Evolutionary conservation across 2,329 filamentous ascomycete species (phyloP).

Genomic region (Endocalyx cinctus): DNA sequence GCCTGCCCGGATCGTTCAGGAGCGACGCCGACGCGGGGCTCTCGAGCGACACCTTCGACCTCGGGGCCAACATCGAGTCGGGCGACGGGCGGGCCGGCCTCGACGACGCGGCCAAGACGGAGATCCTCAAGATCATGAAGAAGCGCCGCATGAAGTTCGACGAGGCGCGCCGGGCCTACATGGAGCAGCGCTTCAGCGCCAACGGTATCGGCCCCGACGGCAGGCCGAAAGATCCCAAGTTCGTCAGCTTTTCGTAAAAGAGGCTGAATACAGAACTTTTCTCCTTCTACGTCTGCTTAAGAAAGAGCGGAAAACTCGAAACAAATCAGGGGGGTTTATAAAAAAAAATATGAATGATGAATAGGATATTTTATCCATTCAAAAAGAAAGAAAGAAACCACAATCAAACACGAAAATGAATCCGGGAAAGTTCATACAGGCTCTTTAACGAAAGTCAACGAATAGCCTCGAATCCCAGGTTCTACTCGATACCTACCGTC

Average conservation of each 20-base stretch:
- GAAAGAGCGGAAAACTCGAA: not conserved
- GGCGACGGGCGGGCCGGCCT: conserved; percentile 78
- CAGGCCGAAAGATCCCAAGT: conserved; percentile 84
- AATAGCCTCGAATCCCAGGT: no score
- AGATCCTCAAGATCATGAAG: conserved; percentile 90
- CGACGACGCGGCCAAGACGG: conserved; percentile 73
- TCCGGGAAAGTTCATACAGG: no score
- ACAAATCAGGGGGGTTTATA: not conserved
- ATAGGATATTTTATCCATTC: no score
- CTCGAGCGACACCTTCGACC: conserved; percentile 76
- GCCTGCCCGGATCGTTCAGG: conserved; percentile 70
- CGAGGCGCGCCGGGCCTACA: conserved; percentile 81
- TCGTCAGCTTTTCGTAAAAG: conserved; percentile 78
- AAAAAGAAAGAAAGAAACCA: no score
- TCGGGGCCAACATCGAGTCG: conserved; percentile 71
- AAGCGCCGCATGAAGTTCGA: conserved; percentile 77
- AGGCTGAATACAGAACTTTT: no score
- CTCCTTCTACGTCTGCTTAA: no score
- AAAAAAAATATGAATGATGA: no score
- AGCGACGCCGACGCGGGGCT: conserved; percentile 86
- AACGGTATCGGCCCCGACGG: conserved; percentile 89
- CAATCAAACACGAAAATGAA: no score
- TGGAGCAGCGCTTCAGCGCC: conserved; percentile 78
- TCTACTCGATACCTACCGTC: no score
- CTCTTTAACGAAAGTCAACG: no score